Base-by-base conservation (phyloP, 495 filamentous ascomycete species). In the Lepraria neglecta region DNA sequence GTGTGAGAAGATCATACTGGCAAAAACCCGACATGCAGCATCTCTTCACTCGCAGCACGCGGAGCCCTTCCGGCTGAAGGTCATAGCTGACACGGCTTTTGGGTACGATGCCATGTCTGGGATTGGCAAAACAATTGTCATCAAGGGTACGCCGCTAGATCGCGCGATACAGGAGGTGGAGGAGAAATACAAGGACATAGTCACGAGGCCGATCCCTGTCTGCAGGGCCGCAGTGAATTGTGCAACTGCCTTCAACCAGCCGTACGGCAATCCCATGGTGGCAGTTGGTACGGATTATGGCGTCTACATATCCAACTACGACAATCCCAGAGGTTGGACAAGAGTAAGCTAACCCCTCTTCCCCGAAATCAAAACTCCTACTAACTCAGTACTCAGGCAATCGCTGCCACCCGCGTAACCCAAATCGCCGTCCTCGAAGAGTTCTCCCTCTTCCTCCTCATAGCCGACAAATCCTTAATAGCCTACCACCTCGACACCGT, bases 351-450 rank as follows among this genome's bases (percentile, higher is more conserved):
- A 52, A 63, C 11, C n/a, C 54, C 11, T 40, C 63, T 58, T 54
- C 33, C 7, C 21, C 40, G 60, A 38, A 38, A 11, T 28, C 10
- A 15, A 45, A 47, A 19, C 64, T 65, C 24, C 64, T 64, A 60
- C 67, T 73, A 63, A 71, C 57, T 43, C 10, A 28, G 14, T 30
- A 42, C 53, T 3, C 61, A 91, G 85, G 82, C 88, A 15, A 92
- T 97, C 38, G 79, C 82, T 58, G 83, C 85, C 60, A 73, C 71
- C 52, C 83, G 84, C 56, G 94, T 98, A 14, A 92, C 95, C 3
- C 94, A 98, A 73, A 87, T 98, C 56, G 87, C 94, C 2, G 90
- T 97, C 3, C 82, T 97, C 44, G 94, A 98, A 69, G 95, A 97
- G 54, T 97, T 97, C 74, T 91, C 87, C 53, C 79, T 96, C 50